These are phyloP conservation scores for Aspergillus sp. DNA, from an alignment of 2,329 filamentous ascomycete genomes.

Conservation along the genomic window DNA sequence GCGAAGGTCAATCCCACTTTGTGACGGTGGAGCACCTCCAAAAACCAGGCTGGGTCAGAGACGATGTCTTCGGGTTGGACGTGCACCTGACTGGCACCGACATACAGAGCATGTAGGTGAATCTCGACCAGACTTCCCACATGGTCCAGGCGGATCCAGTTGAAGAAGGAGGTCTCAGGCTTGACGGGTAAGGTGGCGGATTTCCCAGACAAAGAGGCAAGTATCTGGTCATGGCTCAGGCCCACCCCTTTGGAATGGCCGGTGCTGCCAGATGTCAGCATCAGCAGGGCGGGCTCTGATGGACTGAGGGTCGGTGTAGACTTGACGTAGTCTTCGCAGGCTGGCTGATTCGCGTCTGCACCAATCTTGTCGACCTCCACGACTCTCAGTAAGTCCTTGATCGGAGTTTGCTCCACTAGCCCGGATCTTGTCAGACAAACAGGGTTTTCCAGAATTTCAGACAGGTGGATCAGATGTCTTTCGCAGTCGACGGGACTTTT, in stretches of 20 bases:
- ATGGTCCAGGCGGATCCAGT: constrained; percentile 56
- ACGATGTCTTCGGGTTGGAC: constrained; percentile 15
- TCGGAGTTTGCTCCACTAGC: constrained; percentile 64
- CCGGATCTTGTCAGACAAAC: constrained; percentile 7
- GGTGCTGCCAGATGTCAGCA: constrained; percentile 57
- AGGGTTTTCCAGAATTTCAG: constrained; percentile 8
- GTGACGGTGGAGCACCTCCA: constrained; percentile 42
- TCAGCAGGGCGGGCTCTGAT: constrained; percentile 35
- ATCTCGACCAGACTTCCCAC: constrained; percentile 53
- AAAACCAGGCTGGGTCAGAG: constrained; percentile 39
- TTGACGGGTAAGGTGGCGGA: constrained; percentile 18
- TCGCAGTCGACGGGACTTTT: constrained; percentile 23
- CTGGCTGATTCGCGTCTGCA: no score
- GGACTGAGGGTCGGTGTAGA: neutral
- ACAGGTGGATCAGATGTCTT: constrained; percentile 30
- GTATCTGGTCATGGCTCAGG: constrained; percentile 44
- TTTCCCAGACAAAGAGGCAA: constrained; percentile 45
- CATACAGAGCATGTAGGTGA: constrained; percentile 49
- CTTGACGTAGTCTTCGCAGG: no score
- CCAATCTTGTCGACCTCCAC: no score
- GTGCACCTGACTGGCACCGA: constrained; percentile 19
- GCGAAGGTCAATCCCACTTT: constrained; percentile 22
- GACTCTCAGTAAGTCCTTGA: neutral
- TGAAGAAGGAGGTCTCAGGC: constrained; percentile 45
- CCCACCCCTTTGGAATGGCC: constrained; percentile 52